Base-by-base conservation (phyloP, 176 grass and related monocot species). In the Hordeum marinum region DNA sequence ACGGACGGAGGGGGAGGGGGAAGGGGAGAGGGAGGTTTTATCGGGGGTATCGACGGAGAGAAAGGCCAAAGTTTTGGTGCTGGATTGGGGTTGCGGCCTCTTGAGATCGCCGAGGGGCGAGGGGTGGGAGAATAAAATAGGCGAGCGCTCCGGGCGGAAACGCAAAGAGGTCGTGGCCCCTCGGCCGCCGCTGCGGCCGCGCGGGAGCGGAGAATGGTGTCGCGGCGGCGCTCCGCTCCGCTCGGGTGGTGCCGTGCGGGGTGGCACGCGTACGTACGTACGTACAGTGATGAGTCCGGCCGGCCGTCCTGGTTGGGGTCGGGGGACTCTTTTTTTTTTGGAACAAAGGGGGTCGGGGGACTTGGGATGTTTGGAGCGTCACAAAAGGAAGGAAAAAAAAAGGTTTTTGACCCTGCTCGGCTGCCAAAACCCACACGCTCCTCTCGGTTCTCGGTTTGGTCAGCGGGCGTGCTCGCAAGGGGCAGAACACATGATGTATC, bases 21-120 rank as follows among this genome's bases (percentile, higher is more conserved):
- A 32, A 1, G 31, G 32, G 4, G 26, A 4, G 8, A 18, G 13
- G 50, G 18, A 71, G 83, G 72, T 89, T 89, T 80, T 84, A 84
- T 92, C 74, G 84, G 91, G 85, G 76, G 66, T 84, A 92, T 92
- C 87, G 84, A 86, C 69, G 48, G 1, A 3, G 15, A 8, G 6
- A n/a, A 24, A 55, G 0, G 52, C 52, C 52, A 55, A 55, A 55
- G 52, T 0, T 55, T 55, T 55, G 32, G 32, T 34, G 50, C 17
- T 15, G 50, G 9, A 35, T 1, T 12, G 50, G 8, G 41, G 1
- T 8, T 7, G 75, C 25, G 43, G 52, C 70, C 87, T 87, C 84
- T 87, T 82, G 87, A 78, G 80, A 87, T 87, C 58, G 57, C 87
- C 76, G 81, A 92, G 34, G 84, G 87, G 3, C 72, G 35, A 57